phyloP scores from a whole-genome alignment of 1,139 yeast genomes.

The Spathaspora jeffriesii region DNA sequence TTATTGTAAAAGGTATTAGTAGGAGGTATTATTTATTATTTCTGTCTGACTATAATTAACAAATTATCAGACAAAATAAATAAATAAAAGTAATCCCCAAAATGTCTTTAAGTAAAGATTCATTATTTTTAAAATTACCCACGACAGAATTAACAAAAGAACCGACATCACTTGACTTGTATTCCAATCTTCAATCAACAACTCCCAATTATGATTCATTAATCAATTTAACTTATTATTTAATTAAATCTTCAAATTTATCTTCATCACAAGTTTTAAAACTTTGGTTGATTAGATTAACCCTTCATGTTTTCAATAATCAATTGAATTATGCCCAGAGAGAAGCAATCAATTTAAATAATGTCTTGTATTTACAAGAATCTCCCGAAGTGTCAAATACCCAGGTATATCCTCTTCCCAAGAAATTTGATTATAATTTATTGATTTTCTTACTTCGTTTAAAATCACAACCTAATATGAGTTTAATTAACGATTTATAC shows the following conservation, averaged over 20 bases:
- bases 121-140: conserved; percentile 18
- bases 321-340: conserved; percentile 31
- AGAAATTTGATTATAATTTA: conserved; percentile 27
- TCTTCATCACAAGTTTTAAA: conserved; percentile 15
- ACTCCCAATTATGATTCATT: conserved; percentile 7
- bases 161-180: conserved; percentile 6
- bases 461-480: conserved; percentile 38
- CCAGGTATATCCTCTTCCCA: conserved; percentile 36
- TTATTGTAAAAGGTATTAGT: no score
- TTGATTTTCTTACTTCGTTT: conserved; percentile 31
- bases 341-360: conserved; percentile 41
- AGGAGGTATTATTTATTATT: no score
- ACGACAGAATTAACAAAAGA: conserved; percentile 7
- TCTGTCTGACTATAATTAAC: no score
- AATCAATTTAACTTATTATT: conserved; percentile 13
- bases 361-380: conserved; percentile 34
- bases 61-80: neutral
- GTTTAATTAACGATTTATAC: conserved; percentile 39
- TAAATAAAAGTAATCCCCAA: neutral
- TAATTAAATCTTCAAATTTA: conserved; percentile 13
- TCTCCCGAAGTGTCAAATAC: conserved; percentile 16
- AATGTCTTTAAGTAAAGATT: conserved; percentile 13
- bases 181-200: conserved; percentile 1
- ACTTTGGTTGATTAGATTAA: conserved; percentile 41
- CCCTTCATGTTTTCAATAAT: conserved; percentile 30